Evolutionary conservation across 2,329 filamentous ascomycete species (phyloP), one percentile per base, ranked within the genome.

Genomic region (Talaromyces sp.): DNA sequence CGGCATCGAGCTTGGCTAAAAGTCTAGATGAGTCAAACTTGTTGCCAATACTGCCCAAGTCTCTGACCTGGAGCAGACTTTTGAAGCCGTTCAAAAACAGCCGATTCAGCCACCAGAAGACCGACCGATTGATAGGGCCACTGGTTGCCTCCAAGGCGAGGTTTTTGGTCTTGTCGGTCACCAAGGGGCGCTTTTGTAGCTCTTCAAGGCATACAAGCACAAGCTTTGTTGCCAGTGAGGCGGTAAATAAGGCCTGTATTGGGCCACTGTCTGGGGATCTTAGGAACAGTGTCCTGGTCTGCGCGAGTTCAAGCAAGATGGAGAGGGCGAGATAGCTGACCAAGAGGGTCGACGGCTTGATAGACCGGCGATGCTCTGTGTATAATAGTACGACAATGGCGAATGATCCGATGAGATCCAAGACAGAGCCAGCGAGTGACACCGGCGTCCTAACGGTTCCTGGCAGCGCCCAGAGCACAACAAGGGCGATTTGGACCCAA

Each of bases 101-200:
- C 12, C 59, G 54, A 57, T 68, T 67, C 54, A 82, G 72, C 81
- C 81, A 83, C 66, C 73, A 77, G 63, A 82, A 82, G 18, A 80
- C 68, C 2, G 71, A 71, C 27, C 75, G 70, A 59, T 69, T 79
- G 63, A 79, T 76, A 10, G 78, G 66, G 4, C 80, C 77, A 60
- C 78, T 80, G 5, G 79, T 80, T 34, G 75, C 77, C 65, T 84
- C 82, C 0, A 68, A 73, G 1, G 81, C 80, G 14, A 67, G 68
- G 3, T 67, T 36, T 1, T 69, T 70, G 40, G 74, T 75, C 18
- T 68, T 67, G 0, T 67, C 64, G 1, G 72, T 59, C 4, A 76
- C 65, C 14, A 75, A 65, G 6, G 65, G 66, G 30, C 68, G 62
- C 59, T 81, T 81, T 10, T 75, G 70, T 31, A 65, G 64, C n/a